A percentile compares a stretch with the other conserved stretches of the same genome.
Conservation (phyloP, 2,329 filamentous ascomycete genomes). For the Lachnellula hyalina region DNA sequence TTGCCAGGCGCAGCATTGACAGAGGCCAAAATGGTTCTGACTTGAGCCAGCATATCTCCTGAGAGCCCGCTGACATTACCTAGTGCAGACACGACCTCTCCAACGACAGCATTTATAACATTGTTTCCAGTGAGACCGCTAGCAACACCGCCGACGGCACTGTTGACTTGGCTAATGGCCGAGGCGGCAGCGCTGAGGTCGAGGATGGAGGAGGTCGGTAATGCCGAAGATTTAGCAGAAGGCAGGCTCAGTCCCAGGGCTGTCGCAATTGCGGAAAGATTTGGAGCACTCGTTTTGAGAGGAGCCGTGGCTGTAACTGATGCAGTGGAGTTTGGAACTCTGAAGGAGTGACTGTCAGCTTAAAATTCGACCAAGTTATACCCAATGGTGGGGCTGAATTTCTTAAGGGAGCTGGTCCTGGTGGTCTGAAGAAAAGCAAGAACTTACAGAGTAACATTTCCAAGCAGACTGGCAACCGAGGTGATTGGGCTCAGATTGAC, state of each 20-base stretch:
- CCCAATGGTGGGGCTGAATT: no score
- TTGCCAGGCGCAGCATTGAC: not conserved
- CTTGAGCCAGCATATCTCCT: slow-evolving; percentile 2
- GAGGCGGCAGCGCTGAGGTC: not conserved
- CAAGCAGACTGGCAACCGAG: slow-evolving; percentile 2
- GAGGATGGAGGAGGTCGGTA: not conserved
- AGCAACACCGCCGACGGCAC: not conserved
- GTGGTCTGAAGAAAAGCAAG: not conserved
- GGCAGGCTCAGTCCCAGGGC: not conserved
- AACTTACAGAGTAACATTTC: not conserved
- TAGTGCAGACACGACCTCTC: slow-evolving; percentile 6
- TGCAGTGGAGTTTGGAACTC: not conserved
- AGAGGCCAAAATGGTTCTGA: slow-evolving; percentile 7
- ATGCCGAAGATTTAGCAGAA: not conserved
- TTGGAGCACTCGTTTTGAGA: slow-evolving; percentile 10
- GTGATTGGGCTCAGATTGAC: not conserved
- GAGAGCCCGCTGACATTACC: slow-evolving; percentile 7
- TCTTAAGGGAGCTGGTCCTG: no score
- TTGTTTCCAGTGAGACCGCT: not conserved
- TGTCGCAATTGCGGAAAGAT: not conserved
- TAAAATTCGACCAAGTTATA: no score
- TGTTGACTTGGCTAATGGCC: not conserved
- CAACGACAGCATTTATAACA: not conserved
- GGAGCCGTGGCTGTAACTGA: slow-evolving; percentile 1
- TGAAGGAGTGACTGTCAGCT: no score